phyloP scores from a whole-genome alignment of 345 rosid species.

The Mercurialis annua region DNA sequence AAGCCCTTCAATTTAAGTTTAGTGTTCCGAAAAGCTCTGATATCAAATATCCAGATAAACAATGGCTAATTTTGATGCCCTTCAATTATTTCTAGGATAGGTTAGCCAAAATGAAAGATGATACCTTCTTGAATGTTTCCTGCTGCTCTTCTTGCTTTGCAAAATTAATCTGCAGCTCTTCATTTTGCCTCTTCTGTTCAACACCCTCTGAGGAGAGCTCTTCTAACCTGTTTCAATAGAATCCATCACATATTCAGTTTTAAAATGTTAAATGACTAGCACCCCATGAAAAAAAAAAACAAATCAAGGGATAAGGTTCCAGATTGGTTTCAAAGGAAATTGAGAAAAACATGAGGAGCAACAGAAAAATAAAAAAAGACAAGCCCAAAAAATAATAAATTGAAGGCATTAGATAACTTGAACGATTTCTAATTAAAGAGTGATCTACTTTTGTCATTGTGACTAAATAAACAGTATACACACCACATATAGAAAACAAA shows the following conservation, averaged over 20 bases:
- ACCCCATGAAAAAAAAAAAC: constrained; percentile 2
- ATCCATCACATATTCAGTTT: constrained; percentile 13
- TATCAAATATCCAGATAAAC: background rate
- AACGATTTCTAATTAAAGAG: background rate
- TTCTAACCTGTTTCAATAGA: constrained; percentile 53
- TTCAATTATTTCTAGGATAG: background rate
- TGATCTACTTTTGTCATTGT: background rate
- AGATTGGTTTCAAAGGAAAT: background rate
- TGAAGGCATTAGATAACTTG: no score
- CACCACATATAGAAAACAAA: background rate
- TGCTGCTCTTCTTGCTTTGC: constrained; percentile 58
- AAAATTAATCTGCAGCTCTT: constrained; percentile 51
- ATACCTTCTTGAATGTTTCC: constrained; percentile 57
- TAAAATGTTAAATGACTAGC: background rate
- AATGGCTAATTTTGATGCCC: background rate
- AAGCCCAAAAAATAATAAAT: background rate
- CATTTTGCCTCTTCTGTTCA: constrained; percentile 56
- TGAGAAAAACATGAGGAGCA: background rate
- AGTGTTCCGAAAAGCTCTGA: background rate
- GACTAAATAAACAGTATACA: background rate
- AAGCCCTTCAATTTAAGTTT: background rate
- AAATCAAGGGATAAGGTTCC: background rate
- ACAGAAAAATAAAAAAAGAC: background rate
- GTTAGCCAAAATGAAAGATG: constrained; percentile 8
- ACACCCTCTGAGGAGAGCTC: constrained; percentile 56